Evolutionary conservation across 1,284 basidiomycete species (phyloP).

Genomic region (Rhodotorula sp.): DNA sequence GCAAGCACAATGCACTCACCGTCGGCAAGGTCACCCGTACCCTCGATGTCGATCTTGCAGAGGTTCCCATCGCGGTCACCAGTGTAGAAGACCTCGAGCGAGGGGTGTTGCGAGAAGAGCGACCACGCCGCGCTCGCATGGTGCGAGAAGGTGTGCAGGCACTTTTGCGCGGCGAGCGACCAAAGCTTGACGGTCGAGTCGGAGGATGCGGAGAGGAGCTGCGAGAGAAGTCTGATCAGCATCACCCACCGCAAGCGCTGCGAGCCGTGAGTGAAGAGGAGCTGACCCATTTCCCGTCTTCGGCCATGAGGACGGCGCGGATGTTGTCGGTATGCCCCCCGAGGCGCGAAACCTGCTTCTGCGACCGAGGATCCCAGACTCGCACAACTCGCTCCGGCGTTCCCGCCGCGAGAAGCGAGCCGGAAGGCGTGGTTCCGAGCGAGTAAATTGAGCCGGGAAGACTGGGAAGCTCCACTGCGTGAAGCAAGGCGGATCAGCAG

Average conservation of each 20-base stretch:
- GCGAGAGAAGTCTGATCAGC: not conserved
- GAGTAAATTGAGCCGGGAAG: slow-evolving; percentile 48
- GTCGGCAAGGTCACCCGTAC: slow-evolving; percentile 68
- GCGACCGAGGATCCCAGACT: slow-evolving; percentile 85
- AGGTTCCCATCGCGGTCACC: slow-evolving; percentile 88
- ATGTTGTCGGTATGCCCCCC: slow-evolving; percentile 98
- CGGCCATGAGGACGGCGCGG: slow-evolving; percentile 77
- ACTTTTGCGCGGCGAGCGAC: slow-evolving; percentile 84
- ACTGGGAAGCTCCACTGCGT: slow-evolving; percentile 51
- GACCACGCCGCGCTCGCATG: slow-evolving; percentile 90
- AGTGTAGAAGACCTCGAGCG: slow-evolving; percentile 90
- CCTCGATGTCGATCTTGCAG: slow-evolving; percentile 84
- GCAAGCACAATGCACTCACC: slow-evolving; percentile 85
- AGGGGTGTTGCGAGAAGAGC: slow-evolving; percentile 78
- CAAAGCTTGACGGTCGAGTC: slow-evolving; percentile 76
- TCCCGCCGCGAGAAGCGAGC: slow-evolving; percentile 78
- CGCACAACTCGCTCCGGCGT: slow-evolving; percentile 86
- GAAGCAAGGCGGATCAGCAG: slow-evolving; percentile 55
- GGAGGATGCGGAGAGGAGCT: slow-evolving; percentile 84
- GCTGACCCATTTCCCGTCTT: slow-evolving; percentile 74
- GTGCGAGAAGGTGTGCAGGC: slow-evolving; percentile 92
- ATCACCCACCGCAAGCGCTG: not conserved
- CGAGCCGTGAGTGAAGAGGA: accelerated
- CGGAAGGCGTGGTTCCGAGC: slow-evolving; percentile 60
- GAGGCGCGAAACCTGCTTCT: slow-evolving; percentile 63